phyloP scores from a whole-genome alignment of 2,329 filamentous ascomycete genomes.

The Scytalidium sp. region DNA sequence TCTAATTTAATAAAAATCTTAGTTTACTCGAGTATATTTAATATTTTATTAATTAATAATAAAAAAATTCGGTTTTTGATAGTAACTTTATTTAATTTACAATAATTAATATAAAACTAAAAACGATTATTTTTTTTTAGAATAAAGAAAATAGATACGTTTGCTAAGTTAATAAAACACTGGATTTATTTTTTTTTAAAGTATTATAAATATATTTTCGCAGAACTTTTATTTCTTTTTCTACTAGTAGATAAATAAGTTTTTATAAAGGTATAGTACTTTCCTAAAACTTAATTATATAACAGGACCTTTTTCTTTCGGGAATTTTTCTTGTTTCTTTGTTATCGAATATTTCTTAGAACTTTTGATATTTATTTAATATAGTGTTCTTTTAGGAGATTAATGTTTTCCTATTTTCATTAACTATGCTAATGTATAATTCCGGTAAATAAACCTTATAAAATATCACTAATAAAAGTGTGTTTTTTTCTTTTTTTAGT shows the following conservation, averaged over 20 bases:
- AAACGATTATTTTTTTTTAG: conserved; percentile 26
- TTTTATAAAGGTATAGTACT: background rate
- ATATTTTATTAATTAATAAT: conserved; percentile 29
- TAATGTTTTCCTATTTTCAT: no score
- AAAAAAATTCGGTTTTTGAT: conserved; percentile 31
- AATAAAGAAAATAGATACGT: conserved; percentile 28
- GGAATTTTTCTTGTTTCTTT: background rate
- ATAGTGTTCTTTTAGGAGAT: background rate
- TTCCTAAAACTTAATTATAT: background rate
- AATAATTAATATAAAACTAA: conserved; percentile 33
- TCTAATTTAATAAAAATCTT: conserved; percentile 31
- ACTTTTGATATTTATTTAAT: background rate
- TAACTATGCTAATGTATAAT: background rate
- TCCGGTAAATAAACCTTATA: background rate
- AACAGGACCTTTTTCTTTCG: background rate
- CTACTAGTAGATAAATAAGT: conserved; percentile 12
- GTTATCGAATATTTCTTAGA: background rate
- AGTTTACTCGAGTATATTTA: conserved; percentile 19
- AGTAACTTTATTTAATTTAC: conserved; percentile 30
- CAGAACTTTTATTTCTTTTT: conserved; percentile 10
- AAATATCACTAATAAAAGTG: background rate
- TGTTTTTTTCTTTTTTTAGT: background rate
- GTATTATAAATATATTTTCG: conserved; percentile 16
- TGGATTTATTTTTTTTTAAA: conserved; percentile 16
- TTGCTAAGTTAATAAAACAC: conserved; percentile 12